Percentiles rank a stretch among this genome's conserved stretches.
Evolutionary conservation across 2,329 filamentous ascomycete species (phyloP).

Genomic region (Colletotrichum caudatum): DNA sequence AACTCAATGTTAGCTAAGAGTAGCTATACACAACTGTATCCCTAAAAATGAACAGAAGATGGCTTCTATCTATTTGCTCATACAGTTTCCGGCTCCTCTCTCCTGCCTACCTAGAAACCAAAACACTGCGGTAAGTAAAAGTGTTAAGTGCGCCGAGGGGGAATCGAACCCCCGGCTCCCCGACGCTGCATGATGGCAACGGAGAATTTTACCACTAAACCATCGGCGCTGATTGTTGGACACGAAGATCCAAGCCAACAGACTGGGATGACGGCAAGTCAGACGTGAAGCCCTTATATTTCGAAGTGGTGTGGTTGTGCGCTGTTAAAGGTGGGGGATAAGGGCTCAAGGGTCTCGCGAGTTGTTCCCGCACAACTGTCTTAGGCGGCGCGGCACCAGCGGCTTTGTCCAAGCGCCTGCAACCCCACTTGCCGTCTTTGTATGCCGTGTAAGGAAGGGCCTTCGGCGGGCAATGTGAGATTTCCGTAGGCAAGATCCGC

Average conservation of each 20-base stretch:
- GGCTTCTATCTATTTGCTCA: too few relatives aligned
- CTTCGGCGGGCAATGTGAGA: conserved; percentile 5
- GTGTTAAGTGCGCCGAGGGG: conserved; percentile 30
- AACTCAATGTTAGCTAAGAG: neutral
- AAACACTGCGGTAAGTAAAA: neutral
- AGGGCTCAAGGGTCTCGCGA: conserved; percentile 29
- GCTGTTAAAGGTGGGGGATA: conserved; percentile 17
- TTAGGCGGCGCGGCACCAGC: neutral
- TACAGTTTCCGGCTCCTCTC: too few relatives aligned
- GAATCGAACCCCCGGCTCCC: conserved; percentile 42
- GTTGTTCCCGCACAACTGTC: conserved; percentile 19
- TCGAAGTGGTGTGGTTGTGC: conserved; percentile 3
- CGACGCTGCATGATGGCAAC: conserved; percentile 40
- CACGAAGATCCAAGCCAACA: neutral
- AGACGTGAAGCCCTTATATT: conserved; percentile 1
- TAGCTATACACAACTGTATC: neutral
- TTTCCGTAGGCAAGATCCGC: conserved; percentile 19
- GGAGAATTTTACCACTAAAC: conserved; percentile 43
- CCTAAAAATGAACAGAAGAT: neutral
- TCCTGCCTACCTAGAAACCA: too few relatives aligned
- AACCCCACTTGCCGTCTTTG: conserved; percentile 12
- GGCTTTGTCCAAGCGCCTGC: conserved; percentile 16
- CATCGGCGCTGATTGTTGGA: conserved; percentile 28
- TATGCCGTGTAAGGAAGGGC: neutral
- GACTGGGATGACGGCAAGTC: accelerated